Percentiles rank a stretch among this genome's conserved stretches.
Conservation (phyloP, 257 asterid species). For the Solanum sejunctum region DNA sequence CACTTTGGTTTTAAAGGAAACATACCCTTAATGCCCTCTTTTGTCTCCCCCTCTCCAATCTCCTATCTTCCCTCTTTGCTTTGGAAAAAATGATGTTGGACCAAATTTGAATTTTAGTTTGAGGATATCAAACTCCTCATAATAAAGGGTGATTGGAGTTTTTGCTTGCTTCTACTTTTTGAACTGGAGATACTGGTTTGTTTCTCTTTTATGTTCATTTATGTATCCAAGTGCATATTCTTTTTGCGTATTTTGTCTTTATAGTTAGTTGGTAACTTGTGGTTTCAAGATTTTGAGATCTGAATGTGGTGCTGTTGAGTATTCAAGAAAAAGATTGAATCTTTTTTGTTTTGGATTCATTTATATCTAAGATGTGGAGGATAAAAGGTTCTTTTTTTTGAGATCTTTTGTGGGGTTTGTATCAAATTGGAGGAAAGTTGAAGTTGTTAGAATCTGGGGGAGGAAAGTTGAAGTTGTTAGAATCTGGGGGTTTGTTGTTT, state of each 20-base stretch:
- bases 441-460: not conserved
- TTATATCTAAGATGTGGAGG: not conserved
- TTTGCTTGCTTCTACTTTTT: not conserved
- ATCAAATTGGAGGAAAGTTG: not conserved
- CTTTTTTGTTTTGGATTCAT: constrained; percentile 7
- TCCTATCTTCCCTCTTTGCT: not conserved
- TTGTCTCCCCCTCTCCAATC: not conserved
- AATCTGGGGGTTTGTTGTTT: not conserved
- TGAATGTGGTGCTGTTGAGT: constrained; percentile 14
- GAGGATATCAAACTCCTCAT: not conserved
- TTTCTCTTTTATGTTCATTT: constrained; percentile 1
- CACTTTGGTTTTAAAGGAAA: too few relatives aligned
- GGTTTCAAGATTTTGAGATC: constrained; percentile 39
- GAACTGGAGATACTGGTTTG: constrained; percentile 23
- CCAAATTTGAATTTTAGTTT: not conserved
- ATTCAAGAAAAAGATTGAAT: not conserved
- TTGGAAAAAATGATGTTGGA: not conserved
- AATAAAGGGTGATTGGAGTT: not conserved
- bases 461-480: not conserved
- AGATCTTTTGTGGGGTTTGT: not conserved
- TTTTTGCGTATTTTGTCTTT: not conserved
- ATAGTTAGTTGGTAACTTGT: not conserved
- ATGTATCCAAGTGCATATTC: not conserved
- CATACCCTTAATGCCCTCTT: not conserved
- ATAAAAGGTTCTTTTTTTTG: not conserved